Base-by-base conservation (phyloP, 164 flowering plant genomes). In the Dillenia suffruticosa region DNA sequence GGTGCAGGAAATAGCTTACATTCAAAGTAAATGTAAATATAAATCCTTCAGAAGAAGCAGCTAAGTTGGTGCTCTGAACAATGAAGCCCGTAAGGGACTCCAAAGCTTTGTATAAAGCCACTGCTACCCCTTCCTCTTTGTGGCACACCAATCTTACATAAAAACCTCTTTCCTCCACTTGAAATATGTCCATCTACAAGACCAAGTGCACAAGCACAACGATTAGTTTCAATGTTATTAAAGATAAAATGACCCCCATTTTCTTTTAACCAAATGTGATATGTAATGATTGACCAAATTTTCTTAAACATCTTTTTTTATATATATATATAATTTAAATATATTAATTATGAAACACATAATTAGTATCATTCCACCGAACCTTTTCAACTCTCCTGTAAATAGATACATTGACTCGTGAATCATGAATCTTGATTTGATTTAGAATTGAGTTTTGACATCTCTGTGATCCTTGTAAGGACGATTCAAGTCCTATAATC, bases 151-250 rank as follows among this genome's bases (percentile, higher is more conserved):
- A 9, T 74, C 78, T 84, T 46, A 78, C 83, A 61, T 82, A 86
- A 68, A 80, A 89, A 64, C 74, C 88, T 73, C 78, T 72, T 67
- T 79, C 86, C 64, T 81, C 90, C 58, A 86, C 81, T 78, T 86
- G 90, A 71, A 76, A 71, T 64, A 79, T 78, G 24, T 88, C 92
- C 81, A 92, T 72, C 96, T 92, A 54, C 67, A 77, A 48, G 51
- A 16, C 47, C 50, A 40, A 2, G 26, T 2, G 14, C 22, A 16
- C 8, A 7, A 52, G 4, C 49, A n/a, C 9, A 26, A 49, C 14
- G 10, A 5, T 9, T 16, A 51, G n/a, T 9, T 12, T 49, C 4
- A n/a, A 19, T 7, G 12, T 48, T 2, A 11, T 16, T 12, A 11
- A 9, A 44, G 2, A 10, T 1, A 55, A 19, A 5, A 4, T 10